Conservation (phyloP, 441 rosid genomes). For the Gossypium aridum region DNA sequence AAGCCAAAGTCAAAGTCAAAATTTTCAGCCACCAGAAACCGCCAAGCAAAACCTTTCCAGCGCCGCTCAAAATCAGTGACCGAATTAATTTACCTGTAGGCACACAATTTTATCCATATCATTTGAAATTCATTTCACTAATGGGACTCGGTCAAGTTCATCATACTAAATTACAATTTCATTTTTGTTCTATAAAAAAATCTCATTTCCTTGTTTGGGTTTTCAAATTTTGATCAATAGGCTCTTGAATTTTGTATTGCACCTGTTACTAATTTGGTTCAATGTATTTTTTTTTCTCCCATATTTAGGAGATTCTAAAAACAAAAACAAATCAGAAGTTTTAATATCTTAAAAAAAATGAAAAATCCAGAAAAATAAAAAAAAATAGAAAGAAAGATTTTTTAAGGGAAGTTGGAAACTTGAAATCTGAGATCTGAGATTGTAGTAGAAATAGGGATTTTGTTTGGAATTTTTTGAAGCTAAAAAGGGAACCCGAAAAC, state of each 20-base stretch:
- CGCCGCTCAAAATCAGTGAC: constrained; percentile 6
- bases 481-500: background rate
- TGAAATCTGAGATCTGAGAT: background rate
- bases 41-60: background rate
- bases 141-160: background rate
- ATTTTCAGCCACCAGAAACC: constrained; percentile 11
- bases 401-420: background rate
- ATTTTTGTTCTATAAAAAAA: background rate
- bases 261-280: background rate
- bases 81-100: constrained; percentile 15
- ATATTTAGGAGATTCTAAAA: background rate
- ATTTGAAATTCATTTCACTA: background rate
- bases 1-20: constrained; percentile 23
- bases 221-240: background rate
- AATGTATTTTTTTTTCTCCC: background rate
- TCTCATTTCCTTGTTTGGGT: background rate
- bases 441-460: background rate
- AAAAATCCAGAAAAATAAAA: background rate
- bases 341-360: background rate
- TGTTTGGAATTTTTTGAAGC: background rate
- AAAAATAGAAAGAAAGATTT: no score
- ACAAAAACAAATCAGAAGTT: background rate
- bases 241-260: background rate
- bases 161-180: background rate
- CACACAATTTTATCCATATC: background rate